These are phyloP conservation scores for Piromyces sp. DNA, from an alignment of 192 early-diverging fungal species.

Conservation along the genomic window DNA sequence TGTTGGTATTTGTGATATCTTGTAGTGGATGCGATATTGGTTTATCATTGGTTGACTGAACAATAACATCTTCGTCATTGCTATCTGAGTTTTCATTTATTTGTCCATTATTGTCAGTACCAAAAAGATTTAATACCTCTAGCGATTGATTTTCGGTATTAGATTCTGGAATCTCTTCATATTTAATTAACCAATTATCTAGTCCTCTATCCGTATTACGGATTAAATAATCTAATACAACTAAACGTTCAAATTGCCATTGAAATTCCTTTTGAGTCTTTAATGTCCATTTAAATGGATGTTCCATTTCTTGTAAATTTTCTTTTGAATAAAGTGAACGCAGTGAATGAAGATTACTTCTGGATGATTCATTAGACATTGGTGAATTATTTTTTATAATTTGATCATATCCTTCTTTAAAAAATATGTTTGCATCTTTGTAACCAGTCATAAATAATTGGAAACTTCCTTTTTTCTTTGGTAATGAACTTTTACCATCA, in stretches of 20 bases:
- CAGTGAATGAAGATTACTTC: not conserved
- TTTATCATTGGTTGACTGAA: not conserved
- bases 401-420: constrained; percentile 39
- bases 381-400: constrained; percentile 4
- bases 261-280: constrained; percentile 24
- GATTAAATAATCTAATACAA: constrained; percentile 76
- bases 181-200: constrained; percentile 80
- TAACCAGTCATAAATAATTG: constrained; percentile 67
- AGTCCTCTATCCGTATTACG: constrained; percentile 66
- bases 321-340: constrained; percentile 2
- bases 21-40: not conserved
- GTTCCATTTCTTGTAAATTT: not conserved
- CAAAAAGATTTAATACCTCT: not conserved
- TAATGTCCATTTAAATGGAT: constrained; percentile 23
- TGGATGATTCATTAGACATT: constrained; percentile 30
- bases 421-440: constrained; percentile 68
- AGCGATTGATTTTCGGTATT: constrained; percentile 8
- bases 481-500: constrained; percentile 24
- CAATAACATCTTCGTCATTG: not conserved
- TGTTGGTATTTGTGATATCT: not conserved
- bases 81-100: not conserved
- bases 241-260: constrained; percentile 58
- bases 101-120: not conserved
- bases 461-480: constrained; percentile 64
- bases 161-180: constrained; percentile 16